Percentiles rank a stretch among this genome's conserved stretches.
Evolutionary conservation across 1,284 basidiomycete genomes (phyloP).

Genomic region (Gymnopus androsaceus): DNA sequence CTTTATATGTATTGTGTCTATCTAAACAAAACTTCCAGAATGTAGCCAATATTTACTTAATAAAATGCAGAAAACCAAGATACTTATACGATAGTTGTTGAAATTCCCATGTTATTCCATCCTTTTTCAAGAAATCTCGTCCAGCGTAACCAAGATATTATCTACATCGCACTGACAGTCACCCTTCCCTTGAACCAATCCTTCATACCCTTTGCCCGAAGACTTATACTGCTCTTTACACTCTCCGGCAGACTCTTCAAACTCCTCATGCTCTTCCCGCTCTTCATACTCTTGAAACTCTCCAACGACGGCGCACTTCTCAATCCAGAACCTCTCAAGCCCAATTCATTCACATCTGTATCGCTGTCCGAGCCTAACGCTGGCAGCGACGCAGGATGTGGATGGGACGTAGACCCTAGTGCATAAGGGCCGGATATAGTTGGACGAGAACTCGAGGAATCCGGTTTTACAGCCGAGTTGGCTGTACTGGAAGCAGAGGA

Average conservation of each 20-base stretch:
- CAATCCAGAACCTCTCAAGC: slow-evolving; percentile 24
- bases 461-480: background rate
- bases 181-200: slow-evolving; percentile 22
- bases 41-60: slow-evolving; percentile 4
- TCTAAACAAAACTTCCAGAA: background rate
- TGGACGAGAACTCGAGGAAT: slow-evolving; percentile 1
- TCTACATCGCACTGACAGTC: slow-evolving; percentile 10
- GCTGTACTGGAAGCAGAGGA: slow-evolving; percentile 7
- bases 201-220: slow-evolving; percentile 34
- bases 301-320: slow-evolving; percentile 44
- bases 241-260: slow-evolving; percentile 35
- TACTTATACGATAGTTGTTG: background rate
- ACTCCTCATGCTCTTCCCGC: slow-evolving; percentile 42
- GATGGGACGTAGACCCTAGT: slow-evolving; percentile 31
- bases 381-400: slow-evolving; percentile 16
- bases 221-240: slow-evolving; percentile 38
- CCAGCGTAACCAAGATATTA: slow-evolving; percentile 2
- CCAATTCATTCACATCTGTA: background rate
- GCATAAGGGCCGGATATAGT: slow-evolving; percentile 45
- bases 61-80: background rate
- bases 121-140: slow-evolving; percentile 8
- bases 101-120: background rate
- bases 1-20: background rate
- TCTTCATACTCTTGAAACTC: slow-evolving; percentile 42
- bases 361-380: slow-evolving; percentile 9